Percentiles rank a stretch among this genome's conserved stretches.
Evolutionary conservation across 208 protist genomes (phyloP).

Genomic region (Acanthamoeba lenticulata): DNA sequence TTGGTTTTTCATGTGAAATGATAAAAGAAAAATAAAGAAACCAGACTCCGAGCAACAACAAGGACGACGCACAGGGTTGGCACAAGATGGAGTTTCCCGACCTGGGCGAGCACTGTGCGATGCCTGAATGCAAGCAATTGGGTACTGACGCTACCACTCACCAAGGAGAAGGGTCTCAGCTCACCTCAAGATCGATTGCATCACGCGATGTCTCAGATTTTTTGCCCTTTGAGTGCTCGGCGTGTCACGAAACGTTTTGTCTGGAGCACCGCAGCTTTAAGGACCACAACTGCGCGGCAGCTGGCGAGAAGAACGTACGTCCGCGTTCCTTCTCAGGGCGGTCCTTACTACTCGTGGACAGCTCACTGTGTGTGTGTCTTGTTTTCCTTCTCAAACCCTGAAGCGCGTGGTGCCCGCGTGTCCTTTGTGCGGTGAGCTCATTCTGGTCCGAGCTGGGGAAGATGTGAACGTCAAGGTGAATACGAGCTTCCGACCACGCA

Average conservation of each 20-base stretch:
- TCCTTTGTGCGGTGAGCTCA: conserved; percentile 18
- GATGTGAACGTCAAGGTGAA: conserved; percentile 19
- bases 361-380: neutral
- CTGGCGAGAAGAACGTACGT: neutral
- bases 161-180: neutral
- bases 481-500: neutral
- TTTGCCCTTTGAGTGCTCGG: conserved; percentile 10
- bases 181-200: neutral
- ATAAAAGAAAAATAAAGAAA: too few species aligned
- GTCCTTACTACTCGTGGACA: too few species aligned
- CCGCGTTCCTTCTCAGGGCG: neutral
- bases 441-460: neutral
- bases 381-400: neutral
- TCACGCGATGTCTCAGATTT: conserved; percentile 13
- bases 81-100: conserved; percentile 29
- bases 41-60: too few species aligned
- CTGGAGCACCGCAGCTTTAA: conserved; percentile 37
- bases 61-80: too few species aligned
- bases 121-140: conserved; percentile 17
- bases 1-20: too few species aligned
- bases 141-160: neutral
- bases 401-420: conserved; percentile 18
- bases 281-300: conserved; percentile 16
- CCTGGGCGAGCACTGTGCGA: conserved; percentile 36
- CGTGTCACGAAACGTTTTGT: conserved; percentile 19